These are phyloP conservation scores for Podaxis pistillaris DNA, from an alignment of 768 basidiomycete species.

Conservation along the genomic window DNA sequence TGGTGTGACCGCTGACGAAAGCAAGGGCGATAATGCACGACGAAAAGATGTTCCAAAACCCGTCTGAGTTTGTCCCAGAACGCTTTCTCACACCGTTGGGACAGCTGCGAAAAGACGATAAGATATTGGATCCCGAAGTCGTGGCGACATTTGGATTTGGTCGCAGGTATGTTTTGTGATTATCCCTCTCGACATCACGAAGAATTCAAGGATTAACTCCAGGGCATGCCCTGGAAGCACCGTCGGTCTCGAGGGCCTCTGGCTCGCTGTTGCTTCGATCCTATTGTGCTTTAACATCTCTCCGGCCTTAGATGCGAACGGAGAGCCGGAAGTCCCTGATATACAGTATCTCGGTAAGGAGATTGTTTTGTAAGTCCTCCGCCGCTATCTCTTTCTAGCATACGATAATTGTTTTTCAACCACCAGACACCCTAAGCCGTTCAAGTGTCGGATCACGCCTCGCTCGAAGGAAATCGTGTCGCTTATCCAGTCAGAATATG, in stretches of 20 bases:
- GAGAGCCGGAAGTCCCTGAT: background rate
- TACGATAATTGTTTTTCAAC: no score
- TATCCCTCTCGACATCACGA: no score
- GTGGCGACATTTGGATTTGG: constrained; percentile 17
- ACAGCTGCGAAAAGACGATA: background rate
- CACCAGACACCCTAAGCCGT: background rate
- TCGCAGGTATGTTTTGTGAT: background rate
- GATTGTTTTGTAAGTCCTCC: background rate
- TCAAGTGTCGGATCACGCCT: background rate
- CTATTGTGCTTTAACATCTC: background rate
- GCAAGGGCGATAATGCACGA: constrained; percentile 22
- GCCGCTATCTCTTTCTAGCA: background rate
- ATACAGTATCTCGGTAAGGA: constrained; percentile 1
- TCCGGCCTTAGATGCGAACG: background rate
- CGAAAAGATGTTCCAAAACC: constrained; percentile 19
- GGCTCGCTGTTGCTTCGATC: constrained; percentile 2
- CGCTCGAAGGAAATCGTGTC: background rate
- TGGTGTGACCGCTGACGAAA: background rate
- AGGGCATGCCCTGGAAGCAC: background rate
- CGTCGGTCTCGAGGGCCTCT: background rate
- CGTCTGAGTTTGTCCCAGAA: constrained; percentile 21
- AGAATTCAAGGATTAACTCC: background rate
- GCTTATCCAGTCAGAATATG: background rate
- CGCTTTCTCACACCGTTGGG: constrained; percentile 15
- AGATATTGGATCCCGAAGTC: constrained; percentile 1